Evolutionary conservation across 352 stramenopile genomes (phyloP), one percentile per base, ranked within the genome.

Genomic region (Globisporangium spinosum): DNA sequence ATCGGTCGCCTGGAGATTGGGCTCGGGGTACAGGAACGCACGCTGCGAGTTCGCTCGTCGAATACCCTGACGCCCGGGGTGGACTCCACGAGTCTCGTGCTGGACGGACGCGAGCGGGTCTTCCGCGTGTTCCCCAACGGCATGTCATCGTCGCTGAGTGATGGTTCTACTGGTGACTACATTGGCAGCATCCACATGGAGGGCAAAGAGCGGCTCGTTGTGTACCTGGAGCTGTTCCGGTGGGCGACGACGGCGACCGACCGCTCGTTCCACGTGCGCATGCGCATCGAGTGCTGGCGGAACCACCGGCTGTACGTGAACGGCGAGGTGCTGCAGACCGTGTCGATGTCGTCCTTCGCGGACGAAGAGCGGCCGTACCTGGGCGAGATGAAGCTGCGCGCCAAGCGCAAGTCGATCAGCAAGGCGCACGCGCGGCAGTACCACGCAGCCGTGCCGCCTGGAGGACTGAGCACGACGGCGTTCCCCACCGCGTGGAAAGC

Each of bases 101-200:
- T 93, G 38, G 83, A 93, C 61, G 74, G 75, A 27, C 86, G 81
- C 40, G 82, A 81, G 40, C 81, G 81, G 20, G 72, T 89, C 55
- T 90, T 86, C 69, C 82, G 80, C 4, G 57, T 85, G 25, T 80
- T 86, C 20, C 74, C 78, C 25, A 87, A 90, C 65, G 85, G 85
- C 51, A 65, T 78, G 40, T 64, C 80, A 27, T 77, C 82, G 23
- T 71, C 64, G 25, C 70, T 77, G 27, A 63, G 62, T 29, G 71
- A 66, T 38, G 71, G 72, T 0, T 68, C 58, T 7, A 56, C 60
- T 2, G 85, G 85, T 29, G 83, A 93, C 71, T 93, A 93, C 60
- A 65, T 87, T 32, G 84, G 76, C 13, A 74, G 77, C 55, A 83
- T 89, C 55, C 77, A 77, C n/a, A 70, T 83, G 22, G 78, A 89